A percentile compares a stretch with the other conserved stretches of the same genome.
Conservation (phyloP, 805 yeast species). For the Kodamaea leandrae region DNA sequence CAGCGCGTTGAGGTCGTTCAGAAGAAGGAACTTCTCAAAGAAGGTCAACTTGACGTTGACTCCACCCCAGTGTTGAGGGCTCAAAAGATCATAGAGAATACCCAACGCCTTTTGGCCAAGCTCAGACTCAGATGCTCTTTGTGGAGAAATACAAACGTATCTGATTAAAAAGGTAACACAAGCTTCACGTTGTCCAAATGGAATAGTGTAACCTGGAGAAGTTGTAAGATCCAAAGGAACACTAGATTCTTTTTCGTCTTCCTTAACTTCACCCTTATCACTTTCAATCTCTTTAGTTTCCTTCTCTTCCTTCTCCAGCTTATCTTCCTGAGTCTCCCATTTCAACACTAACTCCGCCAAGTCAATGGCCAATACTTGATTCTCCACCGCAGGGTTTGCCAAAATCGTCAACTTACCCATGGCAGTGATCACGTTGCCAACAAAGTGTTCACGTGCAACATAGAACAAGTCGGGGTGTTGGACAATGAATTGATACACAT, state of each 20-base stretch:
- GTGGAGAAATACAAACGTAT: slow-evolving; percentile 82
- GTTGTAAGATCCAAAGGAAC: slow-evolving; percentile 40
- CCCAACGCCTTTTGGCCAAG: slow-evolving; percentile 77
- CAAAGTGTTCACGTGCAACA: slow-evolving; percentile 82
- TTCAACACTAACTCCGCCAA: slow-evolving; percentile 77
- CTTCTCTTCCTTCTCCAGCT: slow-evolving; percentile 12
- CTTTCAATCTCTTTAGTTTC: slow-evolving; percentile 2
- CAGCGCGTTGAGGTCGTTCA: slow-evolving; percentile 69
- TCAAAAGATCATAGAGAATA: slow-evolving; percentile 69
- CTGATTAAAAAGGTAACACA: slow-evolving; percentile 86
- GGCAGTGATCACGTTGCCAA: slow-evolving; percentile 84
- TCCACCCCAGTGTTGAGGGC: slow-evolving; percentile 80
- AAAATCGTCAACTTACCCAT: slow-evolving; percentile 85
- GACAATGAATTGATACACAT: slow-evolving; percentile 84
- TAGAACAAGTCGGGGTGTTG: slow-evolving; percentile 82
- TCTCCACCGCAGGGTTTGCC: slow-evolving; percentile 75
- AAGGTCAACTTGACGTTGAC: slow-evolving; percentile 82
- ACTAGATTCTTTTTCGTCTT: not conserved
- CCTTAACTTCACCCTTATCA: slow-evolving; percentile 4
- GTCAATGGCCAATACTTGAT: slow-evolving; percentile 83
- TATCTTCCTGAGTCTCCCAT: slow-evolving; percentile 61
- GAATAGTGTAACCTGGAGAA: slow-evolving; percentile 54
- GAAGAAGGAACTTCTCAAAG: slow-evolving; percentile 82
- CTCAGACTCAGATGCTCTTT: slow-evolving; percentile 79
- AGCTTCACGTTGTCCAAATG: slow-evolving; percentile 81